phyloP scores from a whole-genome alignment of 2,329 filamentous ascomycete species.

The Cercospora sp. region DNA sequence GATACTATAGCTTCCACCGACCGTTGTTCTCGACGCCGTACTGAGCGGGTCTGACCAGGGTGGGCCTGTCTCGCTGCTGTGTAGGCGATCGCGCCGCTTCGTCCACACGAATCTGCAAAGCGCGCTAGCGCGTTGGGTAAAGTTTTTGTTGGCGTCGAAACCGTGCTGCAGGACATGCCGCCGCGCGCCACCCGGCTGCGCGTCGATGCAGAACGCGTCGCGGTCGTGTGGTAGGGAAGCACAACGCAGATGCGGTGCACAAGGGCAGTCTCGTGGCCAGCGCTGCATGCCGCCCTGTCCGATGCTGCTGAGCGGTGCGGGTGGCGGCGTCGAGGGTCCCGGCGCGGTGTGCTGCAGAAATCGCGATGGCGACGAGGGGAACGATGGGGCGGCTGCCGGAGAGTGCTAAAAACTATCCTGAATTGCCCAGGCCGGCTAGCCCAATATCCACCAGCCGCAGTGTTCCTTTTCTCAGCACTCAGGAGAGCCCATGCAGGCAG shows the following conservation, averaged over 20 bases:
- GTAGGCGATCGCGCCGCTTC: slow-evolving; percentile 8
- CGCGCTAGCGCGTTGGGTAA: background rate
- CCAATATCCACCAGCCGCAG: background rate
- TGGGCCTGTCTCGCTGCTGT: background rate
- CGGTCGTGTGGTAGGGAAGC: slow-evolving; percentile 1
- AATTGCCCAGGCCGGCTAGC: background rate
- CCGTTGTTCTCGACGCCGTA: slow-evolving; percentile 13
- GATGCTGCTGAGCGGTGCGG: background rate
- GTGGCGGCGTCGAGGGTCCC: background rate
- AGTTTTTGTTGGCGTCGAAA: slow-evolving; percentile 23
- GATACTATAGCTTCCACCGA: background rate
- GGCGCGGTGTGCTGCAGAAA: background rate
- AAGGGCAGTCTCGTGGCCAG: background rate
- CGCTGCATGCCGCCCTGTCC: background rate
- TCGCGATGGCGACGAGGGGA: slow-evolving; percentile 7
- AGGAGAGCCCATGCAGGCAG: background rate
- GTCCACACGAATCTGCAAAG: slow-evolving; percentile 11
- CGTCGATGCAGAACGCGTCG: slow-evolving; percentile 11
- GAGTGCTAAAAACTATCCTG: slow-evolving; percentile 2
- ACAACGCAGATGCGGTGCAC: background rate
- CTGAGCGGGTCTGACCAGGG: slow-evolving; percentile 5
- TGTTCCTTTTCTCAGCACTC: background rate
- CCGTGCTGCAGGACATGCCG: slow-evolving; percentile 13
- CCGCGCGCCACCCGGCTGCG: slow-evolving; percentile 1
- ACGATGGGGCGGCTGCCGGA: background rate